Evolutionary conservation across 768 basidiomycete genomes (phyloP).

Genomic region (Pleurotus eryngii): DNA sequence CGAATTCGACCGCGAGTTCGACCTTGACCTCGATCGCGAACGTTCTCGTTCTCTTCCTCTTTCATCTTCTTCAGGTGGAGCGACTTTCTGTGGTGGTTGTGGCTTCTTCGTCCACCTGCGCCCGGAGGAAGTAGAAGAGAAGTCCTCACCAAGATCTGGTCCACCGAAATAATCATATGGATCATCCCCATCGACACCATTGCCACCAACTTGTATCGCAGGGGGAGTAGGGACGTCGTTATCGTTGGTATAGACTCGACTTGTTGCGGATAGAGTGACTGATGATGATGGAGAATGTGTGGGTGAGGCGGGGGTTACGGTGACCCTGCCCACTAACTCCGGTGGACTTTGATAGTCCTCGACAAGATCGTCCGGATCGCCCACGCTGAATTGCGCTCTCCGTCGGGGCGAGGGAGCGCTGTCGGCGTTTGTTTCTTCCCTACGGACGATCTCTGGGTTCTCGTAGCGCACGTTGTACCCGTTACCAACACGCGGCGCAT

Average conservation of each 20-base stretch:
- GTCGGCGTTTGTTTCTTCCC: constrained; percentile 3
- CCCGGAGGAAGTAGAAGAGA: constrained; percentile 22
- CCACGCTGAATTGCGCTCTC: constrained; percentile 4
- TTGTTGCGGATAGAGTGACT: background rate
- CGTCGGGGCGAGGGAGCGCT: background rate
- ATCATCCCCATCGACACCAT: constrained; percentile 24
- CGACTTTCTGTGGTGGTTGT: background rate
- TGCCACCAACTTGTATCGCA: constrained; percentile 12
- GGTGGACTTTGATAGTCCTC: background rate
- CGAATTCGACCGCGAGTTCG: constrained; percentile 26
- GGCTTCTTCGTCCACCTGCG: constrained; percentile 6
- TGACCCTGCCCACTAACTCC: constrained; percentile 1
- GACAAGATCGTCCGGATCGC: constrained; percentile 2
- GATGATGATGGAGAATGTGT: constrained; percentile 3
- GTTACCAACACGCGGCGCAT: constrained; percentile 52
- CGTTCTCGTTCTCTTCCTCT: constrained; percentile 24
- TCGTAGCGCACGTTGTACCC: constrained; percentile 23
- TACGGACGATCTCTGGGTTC: background rate
- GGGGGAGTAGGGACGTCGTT: constrained; percentile 16
- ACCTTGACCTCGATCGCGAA: constrained; percentile 26
- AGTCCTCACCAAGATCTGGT: constrained; percentile 54
- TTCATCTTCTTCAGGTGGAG: constrained; percentile 8
- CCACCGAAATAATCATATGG: constrained; percentile 62
- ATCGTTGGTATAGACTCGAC: background rate
- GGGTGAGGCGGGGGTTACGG: constrained; percentile 2